Evolutionary conservation across 2,329 filamentous ascomycete genomes (phyloP), one percentile per base, ranked within the genome.

Genomic region (Tolypocladium cylindrosporum): DNA sequence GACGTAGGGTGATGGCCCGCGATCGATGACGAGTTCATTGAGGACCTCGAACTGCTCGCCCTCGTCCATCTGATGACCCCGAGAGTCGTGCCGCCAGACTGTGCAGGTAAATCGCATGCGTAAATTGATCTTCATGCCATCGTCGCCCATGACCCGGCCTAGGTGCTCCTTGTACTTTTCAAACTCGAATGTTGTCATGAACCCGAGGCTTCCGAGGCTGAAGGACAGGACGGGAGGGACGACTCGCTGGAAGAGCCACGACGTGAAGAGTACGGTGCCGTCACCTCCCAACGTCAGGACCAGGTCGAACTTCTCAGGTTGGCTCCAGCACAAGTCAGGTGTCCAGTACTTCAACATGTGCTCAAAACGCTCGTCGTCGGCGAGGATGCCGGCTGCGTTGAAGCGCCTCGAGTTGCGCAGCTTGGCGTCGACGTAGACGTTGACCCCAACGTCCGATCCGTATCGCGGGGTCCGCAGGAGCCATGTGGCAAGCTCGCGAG

Each of bases 81-180:
- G 71, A 4, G 75, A 73, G 37, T 82, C 84, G 63, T 87, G 81
- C 51, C 93, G 88, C 77, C 93, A 97, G 10, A 99, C 92, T 0
- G 94, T 97, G 76, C 93, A 97, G 19, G 94, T 99, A 73, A 99
- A 99, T 61, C 94, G 89, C 94, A 99, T 99, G 64, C 94, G 91
- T 65, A 99, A 79, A 69, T 96, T 97, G 60, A 97, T 93, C 57
- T 93, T 88, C 93, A 99, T 97, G 58, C 94, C 94, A 1, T 89
- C 85, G 58, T 95, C 90, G 60, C 91, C 91, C 91, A 99, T 96
- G 64, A 97, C 84, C 57, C 86, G 87, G 73, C 90, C 88, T 40
- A 99, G 82, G 67, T 96, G 90, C 59, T 89, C 80, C 73, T 91
- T 91, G 78, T 96, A 97, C 65, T 87, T 83, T 61, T 90, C 85